These are phyloP conservation scores for Phytopythium mirpurense DNA, from an alignment of 352 stramenopile species.

Conservation along the genomic window DNA sequence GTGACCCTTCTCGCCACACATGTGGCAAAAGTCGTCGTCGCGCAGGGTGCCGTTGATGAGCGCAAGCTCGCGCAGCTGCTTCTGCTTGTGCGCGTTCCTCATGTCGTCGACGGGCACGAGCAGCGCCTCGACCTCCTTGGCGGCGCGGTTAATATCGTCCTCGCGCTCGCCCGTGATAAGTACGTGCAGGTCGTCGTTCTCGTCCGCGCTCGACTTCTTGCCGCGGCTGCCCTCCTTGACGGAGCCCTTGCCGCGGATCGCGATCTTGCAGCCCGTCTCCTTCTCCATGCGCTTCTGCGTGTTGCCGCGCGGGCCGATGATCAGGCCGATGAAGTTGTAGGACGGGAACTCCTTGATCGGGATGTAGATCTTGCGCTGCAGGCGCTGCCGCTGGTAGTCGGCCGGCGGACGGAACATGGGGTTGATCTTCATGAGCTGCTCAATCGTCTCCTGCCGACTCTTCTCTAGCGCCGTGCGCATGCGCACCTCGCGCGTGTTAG, in stretches of 20 bases:
- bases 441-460: slow-evolving; percentile 90
- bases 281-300: slow-evolving; percentile 99
- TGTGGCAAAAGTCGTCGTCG: slow-evolving; percentile 96
- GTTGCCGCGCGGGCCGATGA: slow-evolving; percentile 98
- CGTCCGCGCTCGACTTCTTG: slow-evolving; percentile 88
- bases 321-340: slow-evolving; percentile 99
- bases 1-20: slow-evolving; percentile 98
- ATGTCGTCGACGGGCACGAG: slow-evolving; percentile 91
- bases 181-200: slow-evolving; percentile 96
- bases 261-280: slow-evolving; percentile 98
- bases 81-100: slow-evolving; percentile 97
- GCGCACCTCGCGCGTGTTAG: slow-evolving; percentile 95
- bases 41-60: slow-evolving; percentile 98
- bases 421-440: slow-evolving; percentile 95
- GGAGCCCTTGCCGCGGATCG: slow-evolving; percentile 94
- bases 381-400: slow-evolving; percentile 90
- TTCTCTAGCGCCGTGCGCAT: slow-evolving; percentile 91
- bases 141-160: slow-evolving; percentile 80
- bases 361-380: slow-evolving; percentile 96
- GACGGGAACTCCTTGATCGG: slow-evolving; percentile 96
- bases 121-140: slow-evolving; percentile 87
- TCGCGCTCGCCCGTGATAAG: slow-evolving; percentile 91
- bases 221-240: slow-evolving; percentile 97
- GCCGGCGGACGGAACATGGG: slow-evolving; percentile 81
- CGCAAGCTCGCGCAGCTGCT: slow-evolving; percentile 97